A percentile compares a stretch with the other conserved stretches of the same genome.
These are phyloP conservation scores for Neonectria faginata DNA, from an alignment of 2,329 filamentous ascomycete species.

Conservation along the genomic window DNA sequence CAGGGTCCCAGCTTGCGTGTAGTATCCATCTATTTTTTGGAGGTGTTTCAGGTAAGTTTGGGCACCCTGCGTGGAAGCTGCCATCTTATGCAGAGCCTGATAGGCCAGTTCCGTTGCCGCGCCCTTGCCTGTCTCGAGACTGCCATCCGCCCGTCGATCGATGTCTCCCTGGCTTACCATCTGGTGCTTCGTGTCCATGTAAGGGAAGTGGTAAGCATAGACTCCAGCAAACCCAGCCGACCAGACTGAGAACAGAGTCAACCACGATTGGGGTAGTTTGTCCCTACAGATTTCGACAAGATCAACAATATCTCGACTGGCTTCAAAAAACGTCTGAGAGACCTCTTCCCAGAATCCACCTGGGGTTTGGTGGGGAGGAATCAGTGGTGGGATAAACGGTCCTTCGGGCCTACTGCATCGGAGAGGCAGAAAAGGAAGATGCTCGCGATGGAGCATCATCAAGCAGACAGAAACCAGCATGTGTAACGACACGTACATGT, in stretches of 20 bases:
- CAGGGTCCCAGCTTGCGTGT: slow-evolving; percentile 21
- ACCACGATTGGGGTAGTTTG: slow-evolving; percentile 74
- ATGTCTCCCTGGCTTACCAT: slow-evolving; percentile 20
- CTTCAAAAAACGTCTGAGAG: slow-evolving; percentile 71
- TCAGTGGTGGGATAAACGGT: slow-evolving; percentile 62
- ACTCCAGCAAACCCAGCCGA: slow-evolving; percentile 73
- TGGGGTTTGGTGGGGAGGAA: slow-evolving; percentile 22
- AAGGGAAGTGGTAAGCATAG: slow-evolving; percentile 75
- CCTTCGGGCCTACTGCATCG: slow-evolving; percentile 61
- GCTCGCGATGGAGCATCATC: slow-evolving; percentile 61
- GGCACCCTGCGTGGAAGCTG: slow-evolving; percentile 26
- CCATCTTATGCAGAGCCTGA: slow-evolving; percentile 36
- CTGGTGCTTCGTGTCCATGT: slow-evolving; percentile 69
- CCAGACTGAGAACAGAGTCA: slow-evolving; percentile 76
- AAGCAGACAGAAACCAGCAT: slow-evolving; percentile 73
- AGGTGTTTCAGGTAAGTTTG: slow-evolving; percentile 37
- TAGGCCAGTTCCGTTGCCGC: slow-evolving; percentile 25
- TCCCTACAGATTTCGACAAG: slow-evolving; percentile 72
- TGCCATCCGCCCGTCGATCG: slow-evolving; percentile 11
- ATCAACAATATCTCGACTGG: slow-evolving; percentile 72
- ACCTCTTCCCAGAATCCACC: slow-evolving; percentile 71
- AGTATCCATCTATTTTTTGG: slow-evolving; percentile 30
- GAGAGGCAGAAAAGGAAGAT: slow-evolving; percentile 45
- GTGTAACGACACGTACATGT: slow-evolving; percentile 75
- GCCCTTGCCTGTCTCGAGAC: slow-evolving; percentile 16